phyloP scores from a whole-genome alignment of 179 eudicot species.

The Corrigiola litoralis region DNA sequence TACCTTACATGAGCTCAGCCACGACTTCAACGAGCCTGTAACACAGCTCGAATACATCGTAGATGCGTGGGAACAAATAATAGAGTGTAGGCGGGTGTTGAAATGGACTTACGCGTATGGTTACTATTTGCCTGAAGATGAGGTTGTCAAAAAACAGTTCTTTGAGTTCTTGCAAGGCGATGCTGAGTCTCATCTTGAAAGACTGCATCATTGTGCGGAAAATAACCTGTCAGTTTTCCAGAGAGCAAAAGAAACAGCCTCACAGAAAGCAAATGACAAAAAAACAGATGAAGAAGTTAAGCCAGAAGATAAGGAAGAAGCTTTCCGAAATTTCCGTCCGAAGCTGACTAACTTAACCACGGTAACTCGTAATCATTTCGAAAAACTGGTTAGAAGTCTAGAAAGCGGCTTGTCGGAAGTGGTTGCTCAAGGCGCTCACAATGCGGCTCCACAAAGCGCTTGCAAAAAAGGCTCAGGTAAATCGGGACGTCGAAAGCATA shows the following conservation, averaged over 20 bases:
- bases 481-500: too few relatives aligned
- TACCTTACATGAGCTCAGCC: conserved; percentile 16
- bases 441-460: too few relatives aligned
- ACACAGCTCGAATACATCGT: conserved; percentile 41
- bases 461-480: too few relatives aligned
- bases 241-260: too few relatives aligned
- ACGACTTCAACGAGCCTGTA: conserved; percentile 31
- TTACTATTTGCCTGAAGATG: conserved; percentile 22
- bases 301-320: background rate
- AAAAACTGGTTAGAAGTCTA: conserved; percentile 1
- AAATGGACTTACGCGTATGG: conserved; percentile 49
- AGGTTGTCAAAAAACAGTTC: conserved; percentile 22
- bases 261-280: too few relatives aligned
- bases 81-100: conserved; percentile 38
- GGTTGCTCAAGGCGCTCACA: too few relatives aligned
- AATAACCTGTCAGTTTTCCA: conserved; percentile 22
- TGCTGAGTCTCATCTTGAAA: conserved; percentile 43
- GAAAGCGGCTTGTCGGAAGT: background rate
- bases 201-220: conserved; percentile 39
- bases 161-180: conserved; percentile 44
- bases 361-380: background rate
- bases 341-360: background rate
- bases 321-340: background rate
- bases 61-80: conserved; percentile 56
- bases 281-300: background rate